Evolutionary conservation across 2,329 filamentous ascomycete species (phyloP).

Genomic region (Tolypocladium sp.): DNA sequence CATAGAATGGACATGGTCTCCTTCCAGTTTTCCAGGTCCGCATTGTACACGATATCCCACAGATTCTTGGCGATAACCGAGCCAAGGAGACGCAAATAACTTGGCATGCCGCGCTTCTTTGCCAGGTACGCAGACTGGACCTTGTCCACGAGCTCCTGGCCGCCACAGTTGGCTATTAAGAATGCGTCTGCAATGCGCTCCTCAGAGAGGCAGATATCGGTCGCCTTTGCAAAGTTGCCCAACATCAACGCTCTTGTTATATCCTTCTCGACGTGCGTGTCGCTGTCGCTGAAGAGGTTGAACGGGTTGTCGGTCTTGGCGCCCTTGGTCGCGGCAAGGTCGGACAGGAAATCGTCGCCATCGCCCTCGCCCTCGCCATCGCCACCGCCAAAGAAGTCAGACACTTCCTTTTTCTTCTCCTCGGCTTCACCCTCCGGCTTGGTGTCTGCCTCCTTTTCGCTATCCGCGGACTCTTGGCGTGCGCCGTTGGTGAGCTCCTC

Average conservation of each 20-base stretch:
- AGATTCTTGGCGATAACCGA: conserved; percentile 94
- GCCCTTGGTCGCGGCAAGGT: conserved; percentile 78
- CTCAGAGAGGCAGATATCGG: conserved; percentile 81
- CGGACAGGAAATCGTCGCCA: conserved; percentile 77
- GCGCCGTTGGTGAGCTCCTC: conserved; percentile 44
- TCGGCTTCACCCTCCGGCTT: conserved; percentile 19
- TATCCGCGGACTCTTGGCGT: conserved; percentile 15
- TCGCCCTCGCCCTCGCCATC: conserved; percentile 52
- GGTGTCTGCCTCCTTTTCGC: conserved; percentile 18
- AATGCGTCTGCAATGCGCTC: conserved; percentile 92
- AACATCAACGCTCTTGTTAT: conserved; percentile 85
- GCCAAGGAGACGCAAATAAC: conserved; percentile 81
- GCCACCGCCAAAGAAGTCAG: conserved; percentile 69
- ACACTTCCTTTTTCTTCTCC: conserved; percentile 53
- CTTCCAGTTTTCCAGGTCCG: conserved; percentile 88
- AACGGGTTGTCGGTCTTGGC: conserved; percentile 93
- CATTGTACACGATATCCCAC: conserved; percentile 97
- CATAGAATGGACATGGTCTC: conserved; percentile 93
- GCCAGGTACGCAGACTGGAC: conserved; percentile 87
- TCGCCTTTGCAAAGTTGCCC: conserved; percentile 81
- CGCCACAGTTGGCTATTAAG: conserved; percentile 94
- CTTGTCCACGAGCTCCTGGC: conserved; percentile 87
- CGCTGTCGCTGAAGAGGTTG: conserved; percentile 75
- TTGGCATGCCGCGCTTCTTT: conserved; percentile 72
- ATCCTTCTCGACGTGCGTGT: conserved; percentile 72